A percentile compares a stretch with the other conserved stretches of the same genome.
phyloP scores from a whole-genome alignment of 768 basidiomycete genomes.

The Russula compacta region DNA sequence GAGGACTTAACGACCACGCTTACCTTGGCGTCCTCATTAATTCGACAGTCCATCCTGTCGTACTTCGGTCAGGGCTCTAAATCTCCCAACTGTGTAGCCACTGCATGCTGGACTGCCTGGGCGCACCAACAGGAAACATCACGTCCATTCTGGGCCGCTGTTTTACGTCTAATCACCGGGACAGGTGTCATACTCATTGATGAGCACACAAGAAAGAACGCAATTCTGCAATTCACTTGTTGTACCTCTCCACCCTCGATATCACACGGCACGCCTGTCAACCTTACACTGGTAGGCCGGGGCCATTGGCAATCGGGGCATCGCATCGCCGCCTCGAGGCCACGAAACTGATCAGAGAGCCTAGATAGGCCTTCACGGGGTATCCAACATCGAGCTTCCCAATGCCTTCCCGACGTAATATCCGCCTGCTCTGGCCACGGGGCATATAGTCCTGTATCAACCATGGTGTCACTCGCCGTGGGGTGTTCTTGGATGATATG shows the following conservation, averaged over 20 bases:
- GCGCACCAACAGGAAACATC: background rate
- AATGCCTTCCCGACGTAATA: background rate
- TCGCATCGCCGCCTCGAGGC: background rate
- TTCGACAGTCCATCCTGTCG: background rate
- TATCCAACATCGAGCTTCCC: background rate
- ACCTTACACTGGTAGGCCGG: background rate
- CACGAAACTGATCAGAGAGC: background rate
- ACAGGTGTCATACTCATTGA: background rate
- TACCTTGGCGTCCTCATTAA: background rate
- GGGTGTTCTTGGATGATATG: too few relatives aligned
- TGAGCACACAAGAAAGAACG: slow-evolving; percentile 1
- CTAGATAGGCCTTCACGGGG: background rate
- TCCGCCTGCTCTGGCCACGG: background rate
- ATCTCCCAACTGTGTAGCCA: background rate
- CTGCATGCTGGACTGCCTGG: background rate
- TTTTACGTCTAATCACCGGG: background rate
- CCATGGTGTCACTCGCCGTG: background rate
- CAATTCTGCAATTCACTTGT: background rate
- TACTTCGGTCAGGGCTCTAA: background rate
- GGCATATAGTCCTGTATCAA: background rate
- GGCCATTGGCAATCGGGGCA: background rate
- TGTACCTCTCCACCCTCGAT: background rate
- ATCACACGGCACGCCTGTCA: background rate
- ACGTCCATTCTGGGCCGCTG: background rate
- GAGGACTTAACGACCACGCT: background rate